Base-by-base conservation (phyloP, 345 rosid species). In the Eucalyptus cloeziana region DNA sequence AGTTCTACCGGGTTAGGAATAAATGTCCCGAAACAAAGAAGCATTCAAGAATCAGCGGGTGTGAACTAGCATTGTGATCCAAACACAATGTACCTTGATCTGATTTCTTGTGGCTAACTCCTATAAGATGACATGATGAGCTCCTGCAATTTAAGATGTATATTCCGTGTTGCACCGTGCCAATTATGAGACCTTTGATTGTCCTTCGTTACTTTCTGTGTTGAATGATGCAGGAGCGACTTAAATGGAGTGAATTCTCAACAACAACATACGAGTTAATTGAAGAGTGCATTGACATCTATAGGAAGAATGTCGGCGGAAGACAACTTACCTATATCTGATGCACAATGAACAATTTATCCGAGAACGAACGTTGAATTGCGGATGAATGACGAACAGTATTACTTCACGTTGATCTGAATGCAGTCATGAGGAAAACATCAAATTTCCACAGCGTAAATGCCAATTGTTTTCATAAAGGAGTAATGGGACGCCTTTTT, bases 161-260 rank as follows among this genome's bases (percentile, higher is more conserved):
- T 30, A 27, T 62, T 62, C 71, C 33, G 33, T 62, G 71, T 30
- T 30, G 33, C 33, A 62, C 71, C 33, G 4, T 62, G 33, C 33
- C 71, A 62, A 62, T 62, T 62, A 9, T 4, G 71, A 30, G 33
- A 58, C 49, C 43, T 43, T 7, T n/a, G 4, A 13, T 15, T 51
- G 37, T n/a, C 50, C 15, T 21, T 62, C 71, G 7, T 25, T 11
- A 62, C 71, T 6, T 62, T 62, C 71, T 62, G 33, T 30, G 12
- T 49, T 19, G n/a, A 50, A 69, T 71, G 56, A 43, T 51, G 64
- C 89, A 88, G 90, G 33, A 3, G 49, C 79, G 69, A 5, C 54
- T 86, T 25, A 89, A 93, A 21, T 91, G 91, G 90, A 64, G 88
- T 37, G 89, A 89, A 64, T 58, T 87, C 50, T 13, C 80, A 10